phyloP scores from a whole-genome alignment of 805 yeast genomes.

The Brettanomyces bruxellensis region DNA sequence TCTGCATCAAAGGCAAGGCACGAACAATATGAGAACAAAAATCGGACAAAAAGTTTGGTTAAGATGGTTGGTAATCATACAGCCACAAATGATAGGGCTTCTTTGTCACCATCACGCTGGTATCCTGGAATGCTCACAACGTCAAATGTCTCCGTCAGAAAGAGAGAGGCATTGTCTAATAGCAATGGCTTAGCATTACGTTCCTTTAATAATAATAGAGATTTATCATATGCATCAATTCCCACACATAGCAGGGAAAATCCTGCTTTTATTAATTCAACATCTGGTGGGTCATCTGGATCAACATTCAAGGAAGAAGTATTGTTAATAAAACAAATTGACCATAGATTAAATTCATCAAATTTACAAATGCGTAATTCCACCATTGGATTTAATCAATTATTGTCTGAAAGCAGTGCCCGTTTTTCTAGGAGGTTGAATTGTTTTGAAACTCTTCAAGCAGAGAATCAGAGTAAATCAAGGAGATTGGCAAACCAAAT shows the following conservation, averaged over 20 bases:
- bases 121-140: too few relatives aligned
- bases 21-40: conserved; percentile 17
- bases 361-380: conserved; percentile 12
- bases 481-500: conserved; percentile 9
- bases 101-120: too few relatives aligned
- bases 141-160: too few relatives aligned
- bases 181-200: neutral
- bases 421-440: conserved; percentile 20
- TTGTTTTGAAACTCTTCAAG: conserved; percentile 23
- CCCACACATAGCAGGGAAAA: too few relatives aligned
- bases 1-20: conserved; percentile 19
- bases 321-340: conserved; percentile 9
- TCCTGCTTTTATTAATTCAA: too few relatives aligned
- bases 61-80: too few relatives aligned
- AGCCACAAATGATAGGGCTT: too few relatives aligned
- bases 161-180: too few relatives aligned
- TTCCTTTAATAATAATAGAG: too few relatives aligned
- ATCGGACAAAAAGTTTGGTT: neutral
- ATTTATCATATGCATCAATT: too few relatives aligned
- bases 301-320: conserved; percentile 4
- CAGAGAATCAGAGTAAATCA: conserved; percentile 16
- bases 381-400: conserved; percentile 10
- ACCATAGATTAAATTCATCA: conserved; percentile 7
- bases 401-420: conserved; percentile 11
- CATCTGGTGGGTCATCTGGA: too few relatives aligned